Conservation (phyloP, 1,284 basidiomycete genomes). For the Dichomitus squalens region DNA sequence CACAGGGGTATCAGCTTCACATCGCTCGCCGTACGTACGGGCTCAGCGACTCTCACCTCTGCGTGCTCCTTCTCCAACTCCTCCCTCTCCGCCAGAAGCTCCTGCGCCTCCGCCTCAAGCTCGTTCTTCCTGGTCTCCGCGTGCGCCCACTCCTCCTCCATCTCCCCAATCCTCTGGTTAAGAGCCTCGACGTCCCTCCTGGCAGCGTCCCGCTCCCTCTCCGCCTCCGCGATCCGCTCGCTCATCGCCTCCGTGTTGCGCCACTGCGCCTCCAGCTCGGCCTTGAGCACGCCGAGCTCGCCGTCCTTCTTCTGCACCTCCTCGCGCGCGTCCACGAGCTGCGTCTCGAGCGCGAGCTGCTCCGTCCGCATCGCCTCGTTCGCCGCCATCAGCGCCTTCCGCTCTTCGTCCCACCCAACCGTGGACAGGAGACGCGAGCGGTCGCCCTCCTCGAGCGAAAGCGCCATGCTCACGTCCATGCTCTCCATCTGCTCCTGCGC, state of each 20-base stretch:
- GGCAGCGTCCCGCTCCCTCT: conserved; percentile 37
- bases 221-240: conserved; percentile 32
- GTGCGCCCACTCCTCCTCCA: conserved; percentile 60
- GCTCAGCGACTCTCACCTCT: conserved; percentile 42
- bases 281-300: conserved; percentile 50
- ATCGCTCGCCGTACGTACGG: not conserved
- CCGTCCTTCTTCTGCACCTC: conserved; percentile 44
- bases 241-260: conserved; percentile 49
- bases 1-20: conserved; percentile 4
- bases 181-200: conserved; percentile 44
- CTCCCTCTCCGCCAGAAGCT: conserved; percentile 49
- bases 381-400: conserved; percentile 44
- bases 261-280: conserved; percentile 65
- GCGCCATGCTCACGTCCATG: conserved; percentile 37
- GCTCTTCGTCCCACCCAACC: conserved; percentile 53
- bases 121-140: conserved; percentile 55
- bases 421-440: conserved; percentile 40
- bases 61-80: conserved; percentile 56
- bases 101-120: conserved; percentile 55
- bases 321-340: conserved; percentile 32
- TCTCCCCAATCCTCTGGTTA: conserved; percentile 36
- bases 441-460: conserved; percentile 41
- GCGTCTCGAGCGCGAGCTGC: conserved; percentile 29
- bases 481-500: conserved; percentile 61
- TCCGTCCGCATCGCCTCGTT: conserved; percentile 44